A percentile compares a stretch with the other conserved stretches of the same genome.
Evolutionary conservation across 1,284 basidiomycete genomes (phyloP).

Genomic region (Phenoliferia sp.): DNA sequence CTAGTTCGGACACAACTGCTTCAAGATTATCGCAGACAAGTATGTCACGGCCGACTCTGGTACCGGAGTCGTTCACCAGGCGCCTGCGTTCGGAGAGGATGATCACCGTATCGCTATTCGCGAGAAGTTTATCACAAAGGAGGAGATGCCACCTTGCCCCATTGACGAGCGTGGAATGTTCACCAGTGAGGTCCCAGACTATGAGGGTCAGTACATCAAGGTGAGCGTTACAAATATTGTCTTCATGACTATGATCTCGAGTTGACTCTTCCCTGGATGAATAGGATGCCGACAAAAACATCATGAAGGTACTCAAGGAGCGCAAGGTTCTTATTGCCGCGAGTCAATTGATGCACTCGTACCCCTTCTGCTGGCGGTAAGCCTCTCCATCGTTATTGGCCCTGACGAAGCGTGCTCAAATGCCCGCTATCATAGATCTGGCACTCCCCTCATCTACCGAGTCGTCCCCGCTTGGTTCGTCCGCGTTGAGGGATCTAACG

Average conservation of each 20-base stretch:
- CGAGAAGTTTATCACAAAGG: slow-evolving; percentile 71
- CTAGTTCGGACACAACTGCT: slow-evolving; percentile 86
- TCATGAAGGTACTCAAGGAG: slow-evolving; percentile 85
- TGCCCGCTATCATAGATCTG: slow-evolving; percentile 57
- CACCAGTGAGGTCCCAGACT: slow-evolving; percentile 85
- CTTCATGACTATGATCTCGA: no score
- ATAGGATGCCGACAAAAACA: slow-evolving; percentile 86
- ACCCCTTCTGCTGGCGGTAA: slow-evolving; percentile 96
- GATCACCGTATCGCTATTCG: slow-evolving; percentile 90
- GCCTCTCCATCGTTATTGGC: slow-evolving; percentile 12
- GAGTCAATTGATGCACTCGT: slow-evolving; percentile 79
- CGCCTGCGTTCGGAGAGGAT: slow-evolving; percentile 97
- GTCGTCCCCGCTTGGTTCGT: slow-evolving; percentile 97
- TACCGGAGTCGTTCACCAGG: slow-evolving; percentile 98
- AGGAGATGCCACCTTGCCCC: slow-evolving; percentile 94
- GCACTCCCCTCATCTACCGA: slow-evolving; percentile 92
- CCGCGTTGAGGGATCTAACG: slow-evolving; percentile 74
- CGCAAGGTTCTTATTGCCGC: slow-evolving; percentile 86
- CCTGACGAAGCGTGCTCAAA: background rate
- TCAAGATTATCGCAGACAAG: slow-evolving; percentile 80
- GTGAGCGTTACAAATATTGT: slow-evolving; percentile 43
- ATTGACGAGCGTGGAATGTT: slow-evolving; percentile 86
- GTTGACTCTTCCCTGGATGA: slow-evolving; percentile 4
- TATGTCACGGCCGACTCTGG: slow-evolving; percentile 93
- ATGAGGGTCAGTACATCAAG: slow-evolving; percentile 84